Base-by-base conservation (phyloP, 257 asterid genomes). In the Linaria vulgaris region DNA sequence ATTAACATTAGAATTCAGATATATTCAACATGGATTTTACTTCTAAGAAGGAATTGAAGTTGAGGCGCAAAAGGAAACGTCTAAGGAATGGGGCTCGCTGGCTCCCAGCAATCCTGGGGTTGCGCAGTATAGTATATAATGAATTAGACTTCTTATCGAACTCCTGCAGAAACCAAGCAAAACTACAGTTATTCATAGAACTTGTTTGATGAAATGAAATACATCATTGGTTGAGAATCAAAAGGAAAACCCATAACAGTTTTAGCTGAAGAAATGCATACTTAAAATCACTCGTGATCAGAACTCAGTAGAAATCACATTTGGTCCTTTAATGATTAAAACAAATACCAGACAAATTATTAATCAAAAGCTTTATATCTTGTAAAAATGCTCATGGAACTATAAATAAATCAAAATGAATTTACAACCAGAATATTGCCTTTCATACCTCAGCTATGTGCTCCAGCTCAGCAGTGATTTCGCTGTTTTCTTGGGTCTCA, bases 81-180 rank as follows among this genome's bases (percentile, higher is more conserved):
- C 97, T 74, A 63, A 94, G 91, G 63, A 90, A 94, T 1, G 99
- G 99, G 59, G 99, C 99, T 47, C 99, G 85, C 78, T 94, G 99
- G 77, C 99, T 94, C 77, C 99, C 97, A 59, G 95, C 97, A 63
- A 94, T 91, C 82, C 96, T 85, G 82, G 95, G 88, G 69, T 92
- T 90, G 21, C 96, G 92, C 30, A 94, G 85, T 68, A 94, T 94
- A 31, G 99, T 94, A 76, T 94, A 94, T 69, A 90, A 72, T 50
- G 99, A 94, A 82, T 87, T 94, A 57, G 99, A 94, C 71, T 94
- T 90, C 81, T 94, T 94, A 72, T 85, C 79, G 70, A 94, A 94
- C 64, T 94, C 99, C 96, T 94, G 90, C 66, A 75, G 56, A 8
- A 48, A 41, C 31, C 15, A 58, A 67, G 59, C 11, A 38, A 66